These are phyloP conservation scores for Neurospora intermedia DNA, from an alignment of 495 filamentous ascomycete species.

Conservation along the genomic window DNA sequence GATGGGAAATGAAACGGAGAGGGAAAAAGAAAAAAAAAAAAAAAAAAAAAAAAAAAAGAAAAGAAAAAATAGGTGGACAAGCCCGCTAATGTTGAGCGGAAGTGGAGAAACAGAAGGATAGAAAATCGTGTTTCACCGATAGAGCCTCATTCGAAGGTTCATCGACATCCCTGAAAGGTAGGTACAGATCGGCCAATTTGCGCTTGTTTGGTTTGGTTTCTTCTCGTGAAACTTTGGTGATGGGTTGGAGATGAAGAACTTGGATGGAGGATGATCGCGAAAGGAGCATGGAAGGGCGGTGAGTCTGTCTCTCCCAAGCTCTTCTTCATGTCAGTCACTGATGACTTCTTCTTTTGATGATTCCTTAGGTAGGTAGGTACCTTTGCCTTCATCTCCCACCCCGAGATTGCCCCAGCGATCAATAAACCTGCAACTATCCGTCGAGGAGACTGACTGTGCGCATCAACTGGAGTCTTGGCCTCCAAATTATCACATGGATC, in stretches of 20 bases:
- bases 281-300: neutral
- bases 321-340: neutral
- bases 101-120: neutral
- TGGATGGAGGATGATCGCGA: neutral
- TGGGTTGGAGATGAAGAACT: neutral
- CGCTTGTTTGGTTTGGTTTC: neutral
- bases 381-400: neutral
- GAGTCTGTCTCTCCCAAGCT: neutral
- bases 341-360: neutral
- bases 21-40: neutral
- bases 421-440: neutral
- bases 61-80: neutral
- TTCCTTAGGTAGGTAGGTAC: neutral
- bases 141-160: neutral
- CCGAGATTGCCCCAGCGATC: neutral
- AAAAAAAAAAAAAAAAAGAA: neutral
- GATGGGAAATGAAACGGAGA: neutral
- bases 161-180: neutral
- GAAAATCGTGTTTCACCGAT: neutral
- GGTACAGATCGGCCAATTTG: neutral
- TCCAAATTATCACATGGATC: neutral
- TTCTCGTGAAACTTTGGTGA: neutral
- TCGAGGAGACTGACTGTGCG: neutral
- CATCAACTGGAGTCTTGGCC: neutral
- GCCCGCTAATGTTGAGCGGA: neutral